phyloP scores from a whole-genome alignment of 2,329 filamentous ascomycete species.

The Clonostachys rosea region DNA sequence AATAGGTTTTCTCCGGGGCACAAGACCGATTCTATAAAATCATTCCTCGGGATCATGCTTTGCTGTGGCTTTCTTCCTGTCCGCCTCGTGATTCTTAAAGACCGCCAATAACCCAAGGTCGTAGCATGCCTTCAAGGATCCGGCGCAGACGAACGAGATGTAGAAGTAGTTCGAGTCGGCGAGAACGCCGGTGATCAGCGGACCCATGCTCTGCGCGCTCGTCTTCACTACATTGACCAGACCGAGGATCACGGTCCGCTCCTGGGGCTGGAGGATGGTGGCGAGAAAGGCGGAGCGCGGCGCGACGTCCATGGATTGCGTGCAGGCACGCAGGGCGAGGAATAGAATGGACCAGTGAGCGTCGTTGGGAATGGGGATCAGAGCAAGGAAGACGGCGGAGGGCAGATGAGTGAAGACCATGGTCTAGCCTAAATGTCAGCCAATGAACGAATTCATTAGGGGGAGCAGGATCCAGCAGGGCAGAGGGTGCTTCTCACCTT shows the following conservation, averaged over 20 bases:
- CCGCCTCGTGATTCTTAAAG: conserved; percentile 21
- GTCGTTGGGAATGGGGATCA: conserved; percentile 54
- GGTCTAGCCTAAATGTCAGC: conserved; percentile 34
- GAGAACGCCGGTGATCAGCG: conserved; percentile 59
- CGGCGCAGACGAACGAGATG: conserved; percentile 59
- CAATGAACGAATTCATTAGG: no score
- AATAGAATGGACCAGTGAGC: conserved; percentile 34
- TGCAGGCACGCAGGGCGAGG: conserved; percentile 56
- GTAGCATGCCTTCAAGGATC: conserved; percentile 55
- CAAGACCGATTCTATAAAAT: no score
- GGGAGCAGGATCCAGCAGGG: no score
- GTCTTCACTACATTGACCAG: conserved; percentile 68
- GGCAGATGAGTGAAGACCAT: conserved; percentile 76
- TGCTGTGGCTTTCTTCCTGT: no score
- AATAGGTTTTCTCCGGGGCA: no score
- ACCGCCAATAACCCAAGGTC: conserved; percentile 52
- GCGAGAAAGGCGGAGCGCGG: conserved; percentile 68
- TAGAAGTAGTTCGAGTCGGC: conserved; percentile 53
- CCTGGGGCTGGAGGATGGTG: conserved; percentile 55
- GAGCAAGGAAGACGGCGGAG: conserved; percentile 57
- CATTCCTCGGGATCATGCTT: no score
- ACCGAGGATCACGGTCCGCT: conserved; percentile 70
- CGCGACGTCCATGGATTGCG: conserved; percentile 66
- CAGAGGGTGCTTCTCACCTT: neutral
- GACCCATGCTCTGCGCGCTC: conserved; percentile 54